Percentiles rank a stretch among this genome's conserved stretches.
Conservation (phyloP, 352 stramenopile genomes). For the Pilasporangium apinafurcum region DNA sequence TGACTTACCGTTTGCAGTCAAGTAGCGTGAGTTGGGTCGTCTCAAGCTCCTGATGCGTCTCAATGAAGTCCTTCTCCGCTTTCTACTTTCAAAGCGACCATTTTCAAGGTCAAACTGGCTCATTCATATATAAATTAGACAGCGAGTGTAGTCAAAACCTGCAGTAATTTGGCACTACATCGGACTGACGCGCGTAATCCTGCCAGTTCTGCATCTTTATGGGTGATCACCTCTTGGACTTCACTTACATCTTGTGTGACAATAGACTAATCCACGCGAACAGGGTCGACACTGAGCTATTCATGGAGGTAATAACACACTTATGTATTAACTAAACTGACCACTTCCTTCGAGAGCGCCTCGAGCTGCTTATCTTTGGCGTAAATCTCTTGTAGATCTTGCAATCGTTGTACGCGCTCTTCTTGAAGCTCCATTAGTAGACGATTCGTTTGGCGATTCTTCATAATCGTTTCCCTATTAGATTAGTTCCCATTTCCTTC, state of each 20-base stretch:
- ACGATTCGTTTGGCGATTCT: slow-evolving; percentile 61
- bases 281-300: background rate
- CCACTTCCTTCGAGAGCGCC: slow-evolving; percentile 47
- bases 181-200: slow-evolving; percentile 55
- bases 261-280: slow-evolving; percentile 14
- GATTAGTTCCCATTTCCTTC: background rate
- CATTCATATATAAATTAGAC: background rate
- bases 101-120: background rate
- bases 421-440: slow-evolving; percentile 65
- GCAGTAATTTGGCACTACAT: slow-evolving; percentile 65
- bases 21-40: slow-evolving; percentile 60
- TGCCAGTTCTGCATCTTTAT: slow-evolving; percentile 65
- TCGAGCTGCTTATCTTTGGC: slow-evolving; percentile 72
- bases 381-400: slow-evolving; percentile 79
- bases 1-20: slow-evolving; percentile 55
- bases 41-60: slow-evolving; percentile 61
- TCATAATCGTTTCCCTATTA: slow-evolving; percentile 57
- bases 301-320: background rate
- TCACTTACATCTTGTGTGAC: slow-evolving; percentile 33
- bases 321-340: slow-evolving; percentile 5
- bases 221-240: slow-evolving; percentile 48
- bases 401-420: slow-evolving; percentile 69
- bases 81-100: slow-evolving; percentile 16
- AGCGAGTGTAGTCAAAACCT: slow-evolving; percentile 17
- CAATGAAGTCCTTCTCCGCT: slow-evolving; percentile 65